A percentile compares a stretch with the other conserved stretches of the same genome.
Conservation (phyloP, 2,329 filamentous ascomycete genomes). For the Ceratocystis ficicola region DNA sequence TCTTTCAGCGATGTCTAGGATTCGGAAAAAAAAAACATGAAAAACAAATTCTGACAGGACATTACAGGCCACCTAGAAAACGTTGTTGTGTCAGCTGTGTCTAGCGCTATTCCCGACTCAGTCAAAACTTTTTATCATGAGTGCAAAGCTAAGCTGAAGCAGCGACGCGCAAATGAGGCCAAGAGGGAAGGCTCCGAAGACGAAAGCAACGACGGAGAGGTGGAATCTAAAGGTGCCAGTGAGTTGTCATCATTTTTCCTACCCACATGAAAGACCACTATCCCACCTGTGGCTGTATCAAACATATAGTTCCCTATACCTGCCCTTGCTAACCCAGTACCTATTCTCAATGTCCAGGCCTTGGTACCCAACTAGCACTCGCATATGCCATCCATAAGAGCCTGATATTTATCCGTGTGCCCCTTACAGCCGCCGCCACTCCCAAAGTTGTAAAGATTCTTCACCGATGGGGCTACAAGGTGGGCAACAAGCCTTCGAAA, state of each 20-base stretch:
- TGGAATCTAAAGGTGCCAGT: constrained; percentile 47
- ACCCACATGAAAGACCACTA: neutral
- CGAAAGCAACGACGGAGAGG: neutral
- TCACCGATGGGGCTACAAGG: constrained; percentile 84
- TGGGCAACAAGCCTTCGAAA: constrained; percentile 54
- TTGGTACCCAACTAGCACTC: constrained; percentile 73
- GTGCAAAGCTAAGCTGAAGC: constrained; percentile 21
- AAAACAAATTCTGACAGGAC: neutral
- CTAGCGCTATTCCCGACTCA: constrained; percentile 47
- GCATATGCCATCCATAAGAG: constrained; percentile 97
- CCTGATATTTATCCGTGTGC: constrained; percentile 92
- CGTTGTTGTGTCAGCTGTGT: constrained; percentile 48
- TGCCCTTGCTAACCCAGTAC: neutral
- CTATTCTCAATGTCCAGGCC: constrained; percentile 33
- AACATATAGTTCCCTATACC: no score
- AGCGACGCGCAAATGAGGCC: constrained; percentile 27
- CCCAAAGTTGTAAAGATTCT: constrained; percentile 90
- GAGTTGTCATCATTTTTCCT: constrained; percentile 34
- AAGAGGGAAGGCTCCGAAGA: constrained; percentile 37
- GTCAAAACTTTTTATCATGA: constrained; percentile 31
- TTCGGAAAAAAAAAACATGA: neutral
- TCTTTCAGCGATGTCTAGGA: neutral
- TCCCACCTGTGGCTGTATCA: no score
- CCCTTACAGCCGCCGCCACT: constrained; percentile 76
- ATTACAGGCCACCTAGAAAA: constrained; percentile 50